Percentiles rank a stretch among this genome's conserved stretches.
phyloP scores from a whole-genome alignment of 202 grass and related monocot species.

The Bolboschoenoplectus hybrid region DNA sequence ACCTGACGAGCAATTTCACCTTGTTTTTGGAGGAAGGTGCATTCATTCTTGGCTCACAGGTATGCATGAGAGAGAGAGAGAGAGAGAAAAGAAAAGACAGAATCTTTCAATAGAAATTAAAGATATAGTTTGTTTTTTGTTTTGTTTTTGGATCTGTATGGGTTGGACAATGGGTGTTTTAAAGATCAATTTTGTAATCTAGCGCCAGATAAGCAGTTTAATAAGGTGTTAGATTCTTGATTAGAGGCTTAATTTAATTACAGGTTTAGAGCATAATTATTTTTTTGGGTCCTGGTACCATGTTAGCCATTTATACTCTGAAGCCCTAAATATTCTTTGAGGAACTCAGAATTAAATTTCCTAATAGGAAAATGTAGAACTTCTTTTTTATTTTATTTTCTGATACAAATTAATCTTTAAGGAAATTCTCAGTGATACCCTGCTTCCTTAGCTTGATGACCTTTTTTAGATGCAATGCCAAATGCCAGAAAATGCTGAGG shows the following conservation, averaged over 20 bases:
- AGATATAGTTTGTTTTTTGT: not conserved
- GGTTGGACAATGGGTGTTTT: not conserved
- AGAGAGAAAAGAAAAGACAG: conserved; percentile 4
- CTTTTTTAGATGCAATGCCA: not conserved
- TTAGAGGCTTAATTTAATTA: conserved; percentile 14
- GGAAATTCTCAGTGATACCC: not conserved
- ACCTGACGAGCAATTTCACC: conserved; percentile 92
- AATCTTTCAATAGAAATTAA: conserved; percentile 35
- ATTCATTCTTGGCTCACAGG: conserved; percentile 71
- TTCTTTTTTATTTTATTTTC: not conserved
- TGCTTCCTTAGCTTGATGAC: not conserved
- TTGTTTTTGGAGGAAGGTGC: conserved; percentile 76
- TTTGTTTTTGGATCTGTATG: conserved; percentile 29
- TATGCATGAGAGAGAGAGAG: conserved; percentile 18
- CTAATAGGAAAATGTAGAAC: not conserved
- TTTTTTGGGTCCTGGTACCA: not conserved
- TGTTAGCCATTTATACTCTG: not conserved
- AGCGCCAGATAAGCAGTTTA: not conserved
- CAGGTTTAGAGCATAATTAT: not conserved
- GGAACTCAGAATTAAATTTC: not conserved
- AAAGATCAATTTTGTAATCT: conserved; percentile 32
- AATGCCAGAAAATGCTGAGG: not conserved
- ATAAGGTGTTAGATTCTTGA: conserved; percentile 23
- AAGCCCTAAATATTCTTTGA: not conserved
- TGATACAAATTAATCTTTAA: not conserved